Base-by-base conservation (phyloP, 352 stramenopile species). In the Pythium scleroteichum region DNA sequence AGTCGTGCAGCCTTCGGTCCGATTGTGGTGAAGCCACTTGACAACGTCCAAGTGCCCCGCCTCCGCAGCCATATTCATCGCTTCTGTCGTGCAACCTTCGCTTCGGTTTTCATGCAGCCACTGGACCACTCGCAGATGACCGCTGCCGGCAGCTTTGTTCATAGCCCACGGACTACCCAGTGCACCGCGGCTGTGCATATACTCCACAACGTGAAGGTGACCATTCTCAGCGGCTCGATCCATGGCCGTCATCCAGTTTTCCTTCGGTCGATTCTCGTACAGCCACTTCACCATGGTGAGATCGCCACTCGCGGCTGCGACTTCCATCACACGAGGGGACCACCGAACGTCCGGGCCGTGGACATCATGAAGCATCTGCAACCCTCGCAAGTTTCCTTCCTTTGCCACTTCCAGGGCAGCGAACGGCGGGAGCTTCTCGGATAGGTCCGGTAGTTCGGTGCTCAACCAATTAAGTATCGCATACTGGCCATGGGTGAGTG, bases 101-200 rank as follows among this genome's bases (percentile, higher is more conserved):
- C 20, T 19, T 23, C 46, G 72, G 46, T 88, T 73, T 32, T 69
- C 59, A 50, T 90, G 75, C 8, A 93, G 67, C 79, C 79, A 91
- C 49, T 87, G 71, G n/a, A 93, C 69, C 16, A 89, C 65, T 13
- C 72, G 47, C 8, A 91, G 58, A 53, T 90, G 82, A 0, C 81
- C 84, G 17, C 75, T 68, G 26, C 75, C 69, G 41, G 79, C 82
- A 0, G 84, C 82, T 32, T 74, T 85, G 66, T 89, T 77, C 81
- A 93, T 88, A 9, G 85, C 69, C 59, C 64, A 54, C 20, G n/a
- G 14, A 9, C 44, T 55, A 16, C 32, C 26, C 9, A 16, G 4
- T 13, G 52, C 16, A 8, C 23, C 46, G 2, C 35, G 44, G 2
- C 17, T 17, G 24, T 55, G 46, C 14, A 62, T 24, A n/a, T 27